Evolutionary conservation across 306 rosid genomes (phyloP).

Genomic region (peach (Prunus persica)): DNA sequence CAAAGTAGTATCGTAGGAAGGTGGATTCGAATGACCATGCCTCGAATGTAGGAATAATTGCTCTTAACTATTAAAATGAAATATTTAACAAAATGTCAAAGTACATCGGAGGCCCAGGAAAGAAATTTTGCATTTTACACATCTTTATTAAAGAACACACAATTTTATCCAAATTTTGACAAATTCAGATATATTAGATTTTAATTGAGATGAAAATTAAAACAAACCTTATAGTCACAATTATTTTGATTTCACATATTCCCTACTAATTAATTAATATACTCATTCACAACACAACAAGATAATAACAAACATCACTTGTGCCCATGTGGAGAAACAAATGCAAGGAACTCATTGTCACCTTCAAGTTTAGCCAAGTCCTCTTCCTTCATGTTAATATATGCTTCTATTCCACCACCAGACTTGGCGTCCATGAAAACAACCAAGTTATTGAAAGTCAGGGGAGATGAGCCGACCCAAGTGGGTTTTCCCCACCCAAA

Average conservation of each 20-base stretch:
- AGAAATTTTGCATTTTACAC: no score
- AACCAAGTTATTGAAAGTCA: constrained; percentile 21
- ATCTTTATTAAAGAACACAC: not conserved
- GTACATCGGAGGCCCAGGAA: no score
- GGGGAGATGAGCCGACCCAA: constrained; percentile 26
- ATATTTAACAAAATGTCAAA: no score
- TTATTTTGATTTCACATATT: no score
- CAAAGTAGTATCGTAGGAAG: no score
- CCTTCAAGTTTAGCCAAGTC: constrained; percentile 23
- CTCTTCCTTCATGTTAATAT: constrained; percentile 13
- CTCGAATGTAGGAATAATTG: no score
- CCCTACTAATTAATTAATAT: no score
- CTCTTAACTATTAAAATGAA: no score
- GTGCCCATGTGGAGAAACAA: not conserved
- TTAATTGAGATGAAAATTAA: no score
- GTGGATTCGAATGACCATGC: no score
- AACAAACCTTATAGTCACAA: not conserved
- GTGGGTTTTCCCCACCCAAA: constrained; percentile 42
- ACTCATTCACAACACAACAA: not conserved
- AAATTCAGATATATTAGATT: no score
- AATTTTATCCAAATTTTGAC: not conserved
- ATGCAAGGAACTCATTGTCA: constrained; percentile 20
- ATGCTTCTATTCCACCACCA: constrained; percentile 32
- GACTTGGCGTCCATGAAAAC: constrained; percentile 19
- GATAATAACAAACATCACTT: not conserved